Evolutionary conservation across 352 stramenopile genomes (phyloP), one percentile per base, ranked within the genome.

Genomic region (Pythium graminicola): DNA sequence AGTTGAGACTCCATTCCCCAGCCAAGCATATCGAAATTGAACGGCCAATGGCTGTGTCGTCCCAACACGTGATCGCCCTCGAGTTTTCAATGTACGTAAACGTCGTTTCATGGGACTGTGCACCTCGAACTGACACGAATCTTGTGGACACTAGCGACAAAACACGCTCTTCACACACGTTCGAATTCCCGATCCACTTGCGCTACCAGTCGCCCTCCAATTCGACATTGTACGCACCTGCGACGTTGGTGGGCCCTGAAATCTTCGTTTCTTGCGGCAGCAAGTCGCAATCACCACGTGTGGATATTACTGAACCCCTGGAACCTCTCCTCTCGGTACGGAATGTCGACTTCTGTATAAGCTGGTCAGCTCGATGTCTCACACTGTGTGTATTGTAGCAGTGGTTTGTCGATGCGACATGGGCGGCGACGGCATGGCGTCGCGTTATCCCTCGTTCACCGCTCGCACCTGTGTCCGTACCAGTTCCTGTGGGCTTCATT

Each of bases 1-100:
- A 64, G 6, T 57, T 72, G 23, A 59, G 5, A 32, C 44, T 70
- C 13, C 31, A 54, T 19, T 53, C 62, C 10, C 23, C 51, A 31
- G 54, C 58, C 52, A 70, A 66, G 35, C 54, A 70, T 29, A 70
- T 70, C 24, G 62, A 70, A 28, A 70, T 70, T 29, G 62, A 70
- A 41, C 45, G 58, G 1, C 62, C 62, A 13, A 50, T 39, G 4
- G 53, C 58, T 5, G 62, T 70, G 4, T 70, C 62, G 2, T 35
- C 47, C 1, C 62, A 66, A 35, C 62, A 70, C 20, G 17, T 46
- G 16, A 51, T 70, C 19, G 42, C 53, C 9, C 44, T 73, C 17
- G 61, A 67, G 17, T 59, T 60, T 44, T 1, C 29, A 24, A 38
- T 54, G 65, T 73, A 46, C 20, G 57, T 69, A 1, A 1, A 29